Conservation (phyloP, 2,329 filamentous ascomycete genomes). For the Furcasterigmium sp. region DNA sequence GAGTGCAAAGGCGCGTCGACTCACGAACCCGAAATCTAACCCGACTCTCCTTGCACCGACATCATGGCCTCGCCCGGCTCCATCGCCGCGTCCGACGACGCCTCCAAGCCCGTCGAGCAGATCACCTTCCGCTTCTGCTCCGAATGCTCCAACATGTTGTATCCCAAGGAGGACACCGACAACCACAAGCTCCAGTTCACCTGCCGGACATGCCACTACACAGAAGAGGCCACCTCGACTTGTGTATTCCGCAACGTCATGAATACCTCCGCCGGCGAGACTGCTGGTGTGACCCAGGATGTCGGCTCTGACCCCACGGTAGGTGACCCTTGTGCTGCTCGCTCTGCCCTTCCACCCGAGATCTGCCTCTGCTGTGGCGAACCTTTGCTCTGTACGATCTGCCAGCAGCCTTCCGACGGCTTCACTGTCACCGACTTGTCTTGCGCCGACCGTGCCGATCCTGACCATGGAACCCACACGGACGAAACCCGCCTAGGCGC, state of each 20-base stretch:
- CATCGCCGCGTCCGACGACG: slow-evolving; percentile 35
- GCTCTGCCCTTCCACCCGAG: slow-evolving; percentile 22
- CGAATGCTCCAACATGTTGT: slow-evolving; percentile 98
- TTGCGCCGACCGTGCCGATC: slow-evolving; percentile 25
- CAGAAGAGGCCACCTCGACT: slow-evolving; percentile 76
- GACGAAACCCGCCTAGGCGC: not conserved
- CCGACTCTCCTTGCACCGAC: too few species aligned
- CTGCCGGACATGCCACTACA: slow-evolving; percentile 92
- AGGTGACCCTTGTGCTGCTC: slow-evolving; percentile 54
- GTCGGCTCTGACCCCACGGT: slow-evolving; percentile 98
- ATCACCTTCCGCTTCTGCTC: slow-evolving; percentile 97
- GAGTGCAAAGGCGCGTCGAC: too few species aligned
- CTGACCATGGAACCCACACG: not conserved
- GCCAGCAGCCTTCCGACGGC: slow-evolving; percentile 19
- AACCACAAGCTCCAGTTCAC: slow-evolving; percentile 86
- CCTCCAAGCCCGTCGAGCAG: slow-evolving; percentile 60
- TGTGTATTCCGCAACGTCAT: slow-evolving; percentile 96
- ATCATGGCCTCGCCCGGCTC: slow-evolving; percentile 55
- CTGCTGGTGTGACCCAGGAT: slow-evolving; percentile 94
- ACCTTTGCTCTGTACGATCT: slow-evolving; percentile 36
- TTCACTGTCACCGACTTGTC: slow-evolving; percentile 5
- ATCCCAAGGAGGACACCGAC: slow-evolving; percentile 88
- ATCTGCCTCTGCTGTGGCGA: slow-evolving; percentile 42
- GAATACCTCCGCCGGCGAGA: slow-evolving; percentile 87
- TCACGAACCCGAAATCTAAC: too few species aligned